These are phyloP conservation scores for Saccharum spontaneum DNA, from an alignment of 176 grass and related monocot genomes.

Conservation along the genomic window DNA sequence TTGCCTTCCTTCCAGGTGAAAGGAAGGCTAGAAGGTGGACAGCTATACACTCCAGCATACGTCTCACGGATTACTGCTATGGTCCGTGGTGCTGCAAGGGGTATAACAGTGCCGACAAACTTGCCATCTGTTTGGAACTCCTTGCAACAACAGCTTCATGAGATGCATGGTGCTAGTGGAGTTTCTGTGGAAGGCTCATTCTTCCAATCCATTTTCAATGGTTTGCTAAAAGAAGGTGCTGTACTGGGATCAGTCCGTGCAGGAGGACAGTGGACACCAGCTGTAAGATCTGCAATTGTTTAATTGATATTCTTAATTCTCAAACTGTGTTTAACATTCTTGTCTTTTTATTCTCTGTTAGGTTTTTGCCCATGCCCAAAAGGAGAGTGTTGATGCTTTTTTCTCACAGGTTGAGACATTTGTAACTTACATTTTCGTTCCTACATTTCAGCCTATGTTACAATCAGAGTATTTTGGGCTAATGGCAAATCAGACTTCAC, in stretches of 20 bases:
- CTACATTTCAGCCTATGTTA: constrained; percentile 25
- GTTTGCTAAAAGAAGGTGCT: constrained; percentile 75
- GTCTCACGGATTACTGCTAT: constrained; percentile 86
- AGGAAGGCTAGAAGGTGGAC: constrained; percentile 95
- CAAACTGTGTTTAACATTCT: constrained; percentile 36
- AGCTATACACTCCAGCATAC: constrained; percentile 92
- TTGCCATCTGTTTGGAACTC: constrained; percentile 93
- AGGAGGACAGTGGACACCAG: constrained; percentile 93
- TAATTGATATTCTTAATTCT: constrained; percentile 30
- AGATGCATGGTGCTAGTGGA: constrained; percentile 78
- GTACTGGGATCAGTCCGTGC: constrained; percentile 79
- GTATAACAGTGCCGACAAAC: constrained; percentile 81
- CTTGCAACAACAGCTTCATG: constrained; percentile 92
- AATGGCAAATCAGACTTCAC: constrained; percentile 11
- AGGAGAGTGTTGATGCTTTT: constrained; percentile 94
- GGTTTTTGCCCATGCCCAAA: constrained; percentile 97
- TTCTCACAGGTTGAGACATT: constrained; percentile 81
- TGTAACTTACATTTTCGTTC: constrained; percentile 25
- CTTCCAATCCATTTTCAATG: constrained; percentile 95
- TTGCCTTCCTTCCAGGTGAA: constrained; percentile 58
- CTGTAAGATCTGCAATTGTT: constrained; percentile 62
- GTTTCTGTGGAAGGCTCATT: constrained; percentile 88
- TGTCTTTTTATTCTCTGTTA: constrained; percentile 39
- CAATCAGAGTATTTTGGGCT: constrained; percentile 20
- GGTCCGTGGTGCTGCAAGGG: constrained; percentile 89